Conservation (phyloP, 768 basidiomycete genomes). For the Agaricus bisporus region DNA sequence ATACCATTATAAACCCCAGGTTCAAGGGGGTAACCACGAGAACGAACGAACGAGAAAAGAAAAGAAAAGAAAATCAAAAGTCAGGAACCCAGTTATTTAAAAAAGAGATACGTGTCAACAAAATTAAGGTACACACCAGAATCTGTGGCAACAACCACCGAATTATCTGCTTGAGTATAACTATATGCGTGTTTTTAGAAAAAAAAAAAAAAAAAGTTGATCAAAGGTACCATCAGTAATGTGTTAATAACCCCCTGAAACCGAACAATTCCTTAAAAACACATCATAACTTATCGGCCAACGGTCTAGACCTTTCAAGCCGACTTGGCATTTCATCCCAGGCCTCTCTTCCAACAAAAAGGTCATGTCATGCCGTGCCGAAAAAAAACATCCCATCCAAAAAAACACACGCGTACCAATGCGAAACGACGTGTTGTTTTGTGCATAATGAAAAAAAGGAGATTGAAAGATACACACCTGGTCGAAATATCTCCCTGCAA, state of each 20-base stretch:
- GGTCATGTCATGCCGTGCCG: no score
- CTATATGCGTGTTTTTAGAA: slow-evolving; percentile 35
- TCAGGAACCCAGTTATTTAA: background rate
- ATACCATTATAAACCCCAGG: slow-evolving; percentile 10
- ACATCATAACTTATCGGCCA: no score
- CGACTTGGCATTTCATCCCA: background rate
- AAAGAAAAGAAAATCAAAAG: background rate
- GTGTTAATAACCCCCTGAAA: background rate
- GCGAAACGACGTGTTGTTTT: no score
- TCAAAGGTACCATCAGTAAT: background rate
- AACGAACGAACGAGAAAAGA: background rate
- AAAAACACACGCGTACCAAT: no score
- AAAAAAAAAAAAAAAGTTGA: no score
- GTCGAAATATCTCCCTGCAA: slow-evolving; percentile 80
- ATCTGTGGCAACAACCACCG: slow-evolving; percentile 86
- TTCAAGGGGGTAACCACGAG: no score
- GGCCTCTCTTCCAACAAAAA: background rate
- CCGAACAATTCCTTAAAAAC: background rate
- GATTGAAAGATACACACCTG: slow-evolving; percentile 52
- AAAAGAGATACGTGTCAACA: background rate
- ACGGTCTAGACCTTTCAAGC: background rate
- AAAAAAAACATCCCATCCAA: no score
- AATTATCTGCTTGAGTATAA: slow-evolving; percentile 87
- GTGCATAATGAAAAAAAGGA: background rate
- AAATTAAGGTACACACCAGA: slow-evolving; percentile 50